phyloP scores from a whole-genome alignment of 306 rosid species.

The Trifolium dubium region DNA sequence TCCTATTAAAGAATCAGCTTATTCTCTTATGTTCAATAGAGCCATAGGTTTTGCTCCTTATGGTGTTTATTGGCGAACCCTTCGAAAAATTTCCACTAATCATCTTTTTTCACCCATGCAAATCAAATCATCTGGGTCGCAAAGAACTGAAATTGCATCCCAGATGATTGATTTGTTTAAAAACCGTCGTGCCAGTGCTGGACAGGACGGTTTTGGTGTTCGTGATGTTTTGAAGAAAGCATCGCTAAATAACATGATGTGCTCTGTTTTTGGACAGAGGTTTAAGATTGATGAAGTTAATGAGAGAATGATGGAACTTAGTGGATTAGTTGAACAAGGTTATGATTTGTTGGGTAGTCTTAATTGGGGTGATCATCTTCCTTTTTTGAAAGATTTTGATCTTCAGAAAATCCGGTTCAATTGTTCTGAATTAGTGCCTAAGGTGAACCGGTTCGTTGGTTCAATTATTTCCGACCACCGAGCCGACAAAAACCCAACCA shows the following conservation, averaged over 20 bases:
- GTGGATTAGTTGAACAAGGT: constrained; percentile 72
- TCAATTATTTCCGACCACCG: constrained; percentile 68
- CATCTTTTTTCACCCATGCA: constrained; percentile 91
- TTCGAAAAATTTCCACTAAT: constrained; percentile 69
- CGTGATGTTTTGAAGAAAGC: constrained; percentile 63
- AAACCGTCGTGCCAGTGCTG: neutral
- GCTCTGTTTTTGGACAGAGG: constrained; percentile 74
- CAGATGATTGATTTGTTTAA: constrained; percentile 51
- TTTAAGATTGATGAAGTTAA: constrained; percentile 48
- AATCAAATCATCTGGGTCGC: constrained; percentile 66
- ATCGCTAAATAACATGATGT: constrained; percentile 78
- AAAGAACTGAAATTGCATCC: constrained; percentile 56
- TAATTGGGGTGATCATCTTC: constrained; percentile 92
- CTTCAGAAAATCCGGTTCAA: constrained; percentile 71
- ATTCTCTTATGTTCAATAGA: constrained; percentile 80
- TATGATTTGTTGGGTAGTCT: constrained; percentile 77
- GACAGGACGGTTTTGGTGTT: neutral
- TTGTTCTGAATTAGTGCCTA: constrained; percentile 68
- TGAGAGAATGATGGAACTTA: constrained; percentile 52
- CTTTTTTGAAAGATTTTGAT: constrained; percentile 68
- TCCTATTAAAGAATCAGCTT: constrained; percentile 88
- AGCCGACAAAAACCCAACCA: constrained; percentile 34
- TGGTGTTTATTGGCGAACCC: constrained; percentile 87
- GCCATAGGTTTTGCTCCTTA: constrained; percentile 94
- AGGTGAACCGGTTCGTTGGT: constrained; percentile 75